Base-by-base conservation (phyloP, 2,329 filamentous ascomycete species). In the Paramyrothecium roridum region DNA sequence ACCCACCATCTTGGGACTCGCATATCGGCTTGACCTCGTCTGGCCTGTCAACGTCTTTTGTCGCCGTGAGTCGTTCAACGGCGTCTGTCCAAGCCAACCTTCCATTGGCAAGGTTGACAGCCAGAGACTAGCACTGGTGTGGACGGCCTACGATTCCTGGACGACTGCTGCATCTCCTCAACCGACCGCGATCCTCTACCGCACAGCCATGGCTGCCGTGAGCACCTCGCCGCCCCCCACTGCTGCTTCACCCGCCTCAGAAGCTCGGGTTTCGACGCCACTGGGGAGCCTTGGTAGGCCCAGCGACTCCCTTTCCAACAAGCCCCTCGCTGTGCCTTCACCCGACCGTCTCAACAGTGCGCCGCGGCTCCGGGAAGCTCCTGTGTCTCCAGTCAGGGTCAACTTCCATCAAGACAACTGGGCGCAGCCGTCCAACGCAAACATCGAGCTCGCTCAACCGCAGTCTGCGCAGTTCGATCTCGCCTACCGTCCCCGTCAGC, bases 381-480 rank as follows among this genome's bases (percentile, higher is more conserved):
- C 83, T 30, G 73, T 79, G 26, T 85, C 83, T 45, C 82, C 84
- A 19, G 80, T 83, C 54, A 76, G 73, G 55, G 76, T 85, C 53
- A 83, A 80, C 63, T 78, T 81, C 54, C 79, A 80, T 51, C 70
- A 75, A 22, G 80, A 81, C 46, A 75, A 79, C 64, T 84, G 79
- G 79, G 73, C 74, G 20, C 74, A 75, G 61, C 77, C 81, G 21
- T 80, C 79, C 30, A 80, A 80, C 61, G 80, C 73, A 30, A 75
- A 77, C 59, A 78, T 86, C 56, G 80, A 84, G 64, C 65, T 69
- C 55, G 65, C 65, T 40, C 67, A 70, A 49, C 63, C 62, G 26
- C 58, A 60, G 34, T 59, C 63, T 33, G 57, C 64, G 26, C 61
- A 66, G 10, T 61, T 63, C 56, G 61, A 65, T 48, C 54, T 66